A percentile compares a stretch with the other conserved stretches of the same genome.
These are phyloP conservation scores for Apiospora malaysiana DNA, from an alignment of 2,329 filamentous ascomycete species.

Conservation along the genomic window DNA sequence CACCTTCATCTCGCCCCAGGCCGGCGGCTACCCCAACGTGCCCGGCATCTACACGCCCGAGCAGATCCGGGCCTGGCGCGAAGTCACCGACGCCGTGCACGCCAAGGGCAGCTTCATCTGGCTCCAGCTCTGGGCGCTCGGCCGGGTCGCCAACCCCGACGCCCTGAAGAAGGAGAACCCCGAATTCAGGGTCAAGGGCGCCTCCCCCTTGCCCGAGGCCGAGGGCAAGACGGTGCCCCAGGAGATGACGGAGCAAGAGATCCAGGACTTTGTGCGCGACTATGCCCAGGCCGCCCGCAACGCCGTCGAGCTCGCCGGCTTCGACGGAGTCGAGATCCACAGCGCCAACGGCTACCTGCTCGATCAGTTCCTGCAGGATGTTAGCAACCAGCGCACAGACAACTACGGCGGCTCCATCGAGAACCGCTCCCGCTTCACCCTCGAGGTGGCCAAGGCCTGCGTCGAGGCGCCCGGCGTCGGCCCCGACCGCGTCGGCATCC, in stretches of 20 bases:
- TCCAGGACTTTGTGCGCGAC: conserved; percentile 25
- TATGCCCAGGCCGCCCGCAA: conserved; percentile 31
- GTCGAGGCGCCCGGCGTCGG: conserved; percentile 50
- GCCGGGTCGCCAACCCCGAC: conserved; percentile 54
- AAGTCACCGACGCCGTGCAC: conserved; percentile 63
- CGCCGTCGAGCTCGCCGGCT: conserved; percentile 26
- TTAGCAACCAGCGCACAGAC: conserved; percentile 59
- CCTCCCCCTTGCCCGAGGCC: conserved; percentile 22
- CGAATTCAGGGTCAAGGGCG: conserved; percentile 29
- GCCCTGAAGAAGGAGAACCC: conserved; percentile 35
- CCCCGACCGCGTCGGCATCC: conserved; percentile 51
- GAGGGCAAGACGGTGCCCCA: conserved; percentile 23
- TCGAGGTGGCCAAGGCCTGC: conserved; percentile 59
- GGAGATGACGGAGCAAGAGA: conserved; percentile 36
- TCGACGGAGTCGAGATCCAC: conserved; percentile 30
- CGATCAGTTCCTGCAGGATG: conserved; percentile 62
- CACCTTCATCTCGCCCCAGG: conserved; percentile 54
- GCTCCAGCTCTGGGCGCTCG: conserved; percentile 66
- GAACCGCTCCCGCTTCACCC: conserved; percentile 56
- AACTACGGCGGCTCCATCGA: conserved; percentile 60
- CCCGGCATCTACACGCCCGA: conserved; percentile 59
- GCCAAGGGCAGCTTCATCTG: conserved; percentile 62
- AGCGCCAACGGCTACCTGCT: conserved; percentile 55
- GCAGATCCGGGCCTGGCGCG: conserved; percentile 60
- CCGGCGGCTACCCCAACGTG: conserved; percentile 51